Conservation (phyloP, 2,329 filamentous ascomycete species). For the Colletotrichum lupini region DNA sequence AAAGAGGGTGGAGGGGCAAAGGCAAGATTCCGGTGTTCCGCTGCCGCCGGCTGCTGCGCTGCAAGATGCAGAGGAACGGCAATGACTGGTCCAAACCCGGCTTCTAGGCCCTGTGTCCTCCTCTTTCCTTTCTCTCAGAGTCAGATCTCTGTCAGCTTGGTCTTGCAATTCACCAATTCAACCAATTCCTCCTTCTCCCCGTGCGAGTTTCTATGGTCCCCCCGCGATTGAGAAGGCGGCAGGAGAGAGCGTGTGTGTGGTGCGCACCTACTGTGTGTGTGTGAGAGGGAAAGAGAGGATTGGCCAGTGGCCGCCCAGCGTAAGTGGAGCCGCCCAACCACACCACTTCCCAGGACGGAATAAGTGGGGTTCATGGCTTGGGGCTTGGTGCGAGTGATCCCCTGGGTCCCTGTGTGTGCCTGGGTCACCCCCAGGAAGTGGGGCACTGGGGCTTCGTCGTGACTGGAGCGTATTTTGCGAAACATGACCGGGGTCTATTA, state of each 20-base stretch:
- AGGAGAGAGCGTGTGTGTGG: neutral
- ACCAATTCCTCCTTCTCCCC: neutral
- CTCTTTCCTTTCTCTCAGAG: no score
- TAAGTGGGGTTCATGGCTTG: neutral
- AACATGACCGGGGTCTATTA: slow-evolving; percentile 34
- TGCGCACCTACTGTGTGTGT: neutral
- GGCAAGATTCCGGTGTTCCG: neutral
- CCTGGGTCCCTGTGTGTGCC: neutral
- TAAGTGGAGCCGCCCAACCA: neutral
- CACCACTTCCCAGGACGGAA: neutral
- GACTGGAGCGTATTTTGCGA: slow-evolving; percentile 34
- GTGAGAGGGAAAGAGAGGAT: neutral
- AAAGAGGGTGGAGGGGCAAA: neutral
- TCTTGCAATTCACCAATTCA: neutral
- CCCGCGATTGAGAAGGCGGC: neutral
- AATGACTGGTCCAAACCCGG: neutral
- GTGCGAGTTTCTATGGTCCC: neutral
- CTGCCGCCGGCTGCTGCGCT: slow-evolving; percentile 17
- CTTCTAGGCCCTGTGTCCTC: no score
- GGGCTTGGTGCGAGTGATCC: slow-evolving; percentile 6
- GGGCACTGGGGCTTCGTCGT: slow-evolving; percentile 22
- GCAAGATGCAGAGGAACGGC: slow-evolving; percentile 12
- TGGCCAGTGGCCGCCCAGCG: neutral
- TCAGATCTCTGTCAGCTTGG: neutral
- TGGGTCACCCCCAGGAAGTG: neutral